phyloP scores from a whole-genome alignment of 108 stramenopile species.

The Nitzschia sp. region DNA sequence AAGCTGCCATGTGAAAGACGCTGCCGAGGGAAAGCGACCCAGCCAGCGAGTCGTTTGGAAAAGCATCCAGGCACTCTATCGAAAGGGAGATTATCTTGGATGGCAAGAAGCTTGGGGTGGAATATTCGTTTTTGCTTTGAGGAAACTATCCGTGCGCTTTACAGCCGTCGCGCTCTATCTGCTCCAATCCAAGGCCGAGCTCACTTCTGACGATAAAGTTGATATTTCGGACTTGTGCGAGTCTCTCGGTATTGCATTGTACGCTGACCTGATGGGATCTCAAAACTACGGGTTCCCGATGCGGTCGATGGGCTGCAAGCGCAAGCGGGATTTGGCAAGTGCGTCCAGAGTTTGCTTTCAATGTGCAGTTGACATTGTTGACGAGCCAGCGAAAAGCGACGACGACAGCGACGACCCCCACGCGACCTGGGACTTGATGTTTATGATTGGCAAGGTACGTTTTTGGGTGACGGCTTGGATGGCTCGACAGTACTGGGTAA shows the following conservation, averaged over 20 bases:
- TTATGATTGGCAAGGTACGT: constrained; percentile 84
- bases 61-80: constrained; percentile 18
- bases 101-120: constrained; percentile 89
- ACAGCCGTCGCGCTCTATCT: constrained; percentile 50
- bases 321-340: constrained; percentile 65
- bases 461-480: background rate
- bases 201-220: constrained; percentile 20
- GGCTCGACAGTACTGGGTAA: background rate
- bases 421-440: constrained; percentile 65
- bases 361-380: constrained; percentile 38
- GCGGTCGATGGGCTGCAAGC: constrained; percentile 46
- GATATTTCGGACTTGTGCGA: constrained; percentile 67
- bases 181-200: constrained; percentile 45
- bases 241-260: constrained; percentile 63
- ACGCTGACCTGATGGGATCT: constrained; percentile 68
- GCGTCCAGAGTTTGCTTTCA: constrained; percentile 60
- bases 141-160: constrained; percentile 57
- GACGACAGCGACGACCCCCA: constrained; percentile 38
- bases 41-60: background rate
- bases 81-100: constrained; percentile 46
- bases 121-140: constrained; percentile 70
- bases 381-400: constrained; percentile 25
- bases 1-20: background rate
- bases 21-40: background rate
- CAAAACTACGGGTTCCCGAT: constrained; percentile 83